Conservation (phyloP, 768 basidiomycete genomes). For the Sutorius australiensis region DNA sequence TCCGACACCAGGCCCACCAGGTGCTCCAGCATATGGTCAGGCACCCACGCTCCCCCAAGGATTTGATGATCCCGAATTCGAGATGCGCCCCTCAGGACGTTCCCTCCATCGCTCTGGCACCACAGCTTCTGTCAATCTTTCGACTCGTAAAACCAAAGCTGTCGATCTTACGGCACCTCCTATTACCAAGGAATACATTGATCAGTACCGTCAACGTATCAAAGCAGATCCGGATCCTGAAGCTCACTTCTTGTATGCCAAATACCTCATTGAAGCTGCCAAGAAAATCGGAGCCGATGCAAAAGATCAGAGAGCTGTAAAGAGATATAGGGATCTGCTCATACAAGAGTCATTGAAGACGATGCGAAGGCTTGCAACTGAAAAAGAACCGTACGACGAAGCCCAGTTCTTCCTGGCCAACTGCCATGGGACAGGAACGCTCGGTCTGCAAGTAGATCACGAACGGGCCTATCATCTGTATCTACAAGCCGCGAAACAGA, state of each 20-base stretch:
- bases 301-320: slow-evolving; percentile 76
- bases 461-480: slow-evolving; percentile 97
- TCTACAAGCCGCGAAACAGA: slow-evolving; percentile 95
- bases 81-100: slow-evolving; percentile 44
- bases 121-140: slow-evolving; percentile 49
- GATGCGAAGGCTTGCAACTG: slow-evolving; percentile 87
- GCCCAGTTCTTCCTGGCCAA: slow-evolving; percentile 99
- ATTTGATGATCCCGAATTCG: slow-evolving; percentile 47
- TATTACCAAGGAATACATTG: slow-evolving; percentile 94
- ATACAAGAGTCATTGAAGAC: slow-evolving; percentile 89
- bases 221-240: slow-evolving; percentile 98
- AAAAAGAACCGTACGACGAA: slow-evolving; percentile 88
- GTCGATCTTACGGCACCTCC: slow-evolving; percentile 81
- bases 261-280: slow-evolving; percentile 97
- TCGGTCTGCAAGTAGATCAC: slow-evolving; percentile 96
- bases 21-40: slow-evolving; percentile 15
- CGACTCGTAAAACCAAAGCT: slow-evolving; percentile 72
- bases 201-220: slow-evolving; percentile 95
- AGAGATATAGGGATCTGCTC: slow-evolving; percentile 87
- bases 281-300: slow-evolving; percentile 77
- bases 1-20: slow-evolving; percentile 15
- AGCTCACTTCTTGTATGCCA: slow-evolving; percentile 96
- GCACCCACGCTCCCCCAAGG: slow-evolving; percentile 29
- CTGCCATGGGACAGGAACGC: slow-evolving; percentile 90
- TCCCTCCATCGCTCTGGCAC: slow-evolving; percentile 55